Evolutionary conservation across 441 rosid species (phyloP), one percentile per base, ranked within the genome.

Genomic region (Euphorbia schlechtendalii): DNA sequence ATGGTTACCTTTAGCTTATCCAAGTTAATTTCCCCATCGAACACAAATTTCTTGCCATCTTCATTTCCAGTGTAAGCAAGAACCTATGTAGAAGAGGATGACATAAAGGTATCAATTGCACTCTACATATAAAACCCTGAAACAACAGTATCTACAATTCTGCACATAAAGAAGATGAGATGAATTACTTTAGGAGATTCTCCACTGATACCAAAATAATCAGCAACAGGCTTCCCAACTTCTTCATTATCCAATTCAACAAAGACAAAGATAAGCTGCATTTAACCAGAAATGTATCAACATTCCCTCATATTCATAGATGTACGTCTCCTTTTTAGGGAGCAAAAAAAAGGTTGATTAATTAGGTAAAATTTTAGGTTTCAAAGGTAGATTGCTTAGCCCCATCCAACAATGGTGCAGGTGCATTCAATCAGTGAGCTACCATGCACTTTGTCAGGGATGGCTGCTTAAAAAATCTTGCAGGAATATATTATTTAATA

Each of bases 241-340:
- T 91, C 99, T 72, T 94, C 94, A 59, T 87, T 87, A 63, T 89
- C 98, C 88, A 86, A 73, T 65, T 94, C 89, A 72, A 91, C 98
- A 68, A 78, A 81, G 45, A 89, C 98, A 58, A 87, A 94, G 71
- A 94, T 77, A 70, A 94, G 85, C 99, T 94, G 90, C 82, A 77
- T 38, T 69, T 55, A 63, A 59, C 57, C 62, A n/a, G n/a, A n/a
- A n/a, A n/a, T n/a, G n/a, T n/a, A n/a, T n/a, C n/a, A n/a, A n/a
- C n/a, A n/a, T n/a, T n/a, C n/a, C n/a, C n/a, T n/a, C n/a, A n/a
- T n/a, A n/a, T n/a, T n/a, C n/a, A n/a, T n/a, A n/a, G n/a, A n/a
- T n/a, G n/a, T n/a, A n/a, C n/a, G n/a, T n/a, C n/a, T n/a, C n/a
- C n/a, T n/a, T n/a, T n/a, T n/a, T n/a, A n/a, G n/a, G n/a, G n/a